Percentiles rank a stretch among this genome's conserved stretches.
phyloP scores from a whole-genome alignment of 2,329 filamentous ascomycete genomes.

The Chrysoporthe puriensis region DNA sequence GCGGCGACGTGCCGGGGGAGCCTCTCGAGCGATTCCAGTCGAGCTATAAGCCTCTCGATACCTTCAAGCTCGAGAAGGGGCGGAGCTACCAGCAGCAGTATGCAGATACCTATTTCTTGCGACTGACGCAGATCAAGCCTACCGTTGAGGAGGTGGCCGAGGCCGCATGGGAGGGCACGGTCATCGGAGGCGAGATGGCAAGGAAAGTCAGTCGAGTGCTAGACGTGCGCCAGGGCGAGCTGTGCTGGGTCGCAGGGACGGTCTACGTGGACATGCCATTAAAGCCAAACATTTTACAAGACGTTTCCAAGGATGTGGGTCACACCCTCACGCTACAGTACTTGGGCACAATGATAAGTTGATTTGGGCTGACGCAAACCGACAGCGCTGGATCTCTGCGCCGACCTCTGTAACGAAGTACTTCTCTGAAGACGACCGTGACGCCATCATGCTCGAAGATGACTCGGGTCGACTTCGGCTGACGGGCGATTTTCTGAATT shows the following conservation, averaged over 20 bases:
- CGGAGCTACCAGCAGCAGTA: conserved; percentile 92
- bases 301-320: conserved; percentile 86
- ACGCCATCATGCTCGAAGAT: conserved; percentile 88
- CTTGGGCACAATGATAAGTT: not conserved
- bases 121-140: conserved; percentile 85
- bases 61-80: conserved; percentile 72
- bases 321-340: not conserved
- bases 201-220: conserved; percentile 83
- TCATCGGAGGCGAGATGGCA: conserved; percentile 76
- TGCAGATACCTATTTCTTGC: conserved; percentile 96
- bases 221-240: conserved; percentile 90
- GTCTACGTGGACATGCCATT: conserved; percentile 97
- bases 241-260: conserved; percentile 94
- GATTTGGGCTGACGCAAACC: not conserved
- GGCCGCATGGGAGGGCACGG: conserved; percentile 76
- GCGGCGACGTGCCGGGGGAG: conserved; percentile 41
- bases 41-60: conserved; percentile 73
- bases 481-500: conserved; percentile 69
- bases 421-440: conserved; percentile 60
- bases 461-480: conserved; percentile 88
- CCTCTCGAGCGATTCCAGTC: conserved; percentile 54
- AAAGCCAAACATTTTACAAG: conserved; percentile 94
- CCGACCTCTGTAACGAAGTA: conserved; percentile 80
- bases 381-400: conserved; percentile 83
- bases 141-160: conserved; percentile 74